Evolutionary conservation across 495 filamentous ascomycete genomes (phyloP).

Genomic region (Parachaetomium inaequale): DNA sequence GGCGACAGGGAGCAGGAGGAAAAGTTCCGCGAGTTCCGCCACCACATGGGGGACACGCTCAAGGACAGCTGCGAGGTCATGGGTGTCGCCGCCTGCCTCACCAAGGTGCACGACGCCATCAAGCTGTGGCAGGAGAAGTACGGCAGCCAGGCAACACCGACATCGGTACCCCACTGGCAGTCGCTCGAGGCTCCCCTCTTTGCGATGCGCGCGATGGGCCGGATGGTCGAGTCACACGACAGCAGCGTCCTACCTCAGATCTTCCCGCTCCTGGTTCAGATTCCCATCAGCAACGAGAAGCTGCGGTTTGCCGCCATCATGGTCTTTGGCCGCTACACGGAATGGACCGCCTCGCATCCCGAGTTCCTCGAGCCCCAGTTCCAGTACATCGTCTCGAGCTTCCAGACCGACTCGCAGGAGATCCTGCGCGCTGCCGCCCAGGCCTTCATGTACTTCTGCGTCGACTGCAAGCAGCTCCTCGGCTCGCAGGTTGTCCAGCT

Average conservation of each 20-base stretch:
- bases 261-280: slow-evolving; percentile 87
- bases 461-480: slow-evolving; percentile 84
- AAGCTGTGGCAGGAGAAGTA: slow-evolving; percentile 83
- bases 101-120: slow-evolving; percentile 78
- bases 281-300: slow-evolving; percentile 95
- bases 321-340: slow-evolving; percentile 92
- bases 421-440: slow-evolving; percentile 87
- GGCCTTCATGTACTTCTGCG: slow-evolving; percentile 94
- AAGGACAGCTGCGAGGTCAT: slow-evolving; percentile 98
- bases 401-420: slow-evolving; percentile 78
- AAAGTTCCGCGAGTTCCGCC: slow-evolving; percentile 93
- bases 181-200: slow-evolving; percentile 93
- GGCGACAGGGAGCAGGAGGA: slow-evolving; percentile 95
- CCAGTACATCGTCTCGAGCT: slow-evolving; percentile 88
- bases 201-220: slow-evolving; percentile 91
- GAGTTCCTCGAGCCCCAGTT: slow-evolving; percentile 88
- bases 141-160: slow-evolving; percentile 64
- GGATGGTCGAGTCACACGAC: slow-evolving; percentile 91
- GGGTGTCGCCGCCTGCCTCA: slow-evolving; percentile 81
- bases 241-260: slow-evolving; percentile 79
- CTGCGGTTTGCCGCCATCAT: slow-evolving; percentile 95
- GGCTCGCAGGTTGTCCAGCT: slow-evolving; percentile 75
- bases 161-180: slow-evolving; percentile 95
- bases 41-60: slow-evolving; percentile 95
- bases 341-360: slow-evolving; percentile 93